Conservation (phyloP, 176 grass and related monocot species). For the Eleusine coracana region DNA sequence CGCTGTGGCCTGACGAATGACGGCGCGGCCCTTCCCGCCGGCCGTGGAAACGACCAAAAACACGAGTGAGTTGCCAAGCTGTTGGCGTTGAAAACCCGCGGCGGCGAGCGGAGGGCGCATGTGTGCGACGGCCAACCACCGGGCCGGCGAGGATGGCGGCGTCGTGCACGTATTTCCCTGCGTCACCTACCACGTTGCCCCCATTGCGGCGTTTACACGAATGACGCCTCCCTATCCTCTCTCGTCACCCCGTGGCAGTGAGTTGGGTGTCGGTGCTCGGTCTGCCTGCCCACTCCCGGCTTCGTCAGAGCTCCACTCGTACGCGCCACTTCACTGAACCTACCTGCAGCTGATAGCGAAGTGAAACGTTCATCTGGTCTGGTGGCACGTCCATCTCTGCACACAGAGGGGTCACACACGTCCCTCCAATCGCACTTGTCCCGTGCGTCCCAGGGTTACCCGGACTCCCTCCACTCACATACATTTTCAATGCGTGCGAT, state of each 20-base stretch:
- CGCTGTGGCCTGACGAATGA: background rate
- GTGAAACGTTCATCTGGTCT: background rate
- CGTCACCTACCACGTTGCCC: background rate
- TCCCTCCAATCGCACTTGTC: background rate
- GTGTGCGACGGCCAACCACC: background rate
- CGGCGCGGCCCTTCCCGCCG: too few relatives aligned
- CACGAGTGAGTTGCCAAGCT: background rate
- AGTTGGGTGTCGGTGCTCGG: slow-evolving; percentile 16
- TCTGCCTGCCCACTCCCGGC: background rate
- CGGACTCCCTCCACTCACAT: background rate
- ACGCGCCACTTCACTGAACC: background rate
- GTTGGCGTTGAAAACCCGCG: background rate
- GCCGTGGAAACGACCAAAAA: background rate
- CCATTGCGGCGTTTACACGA: slow-evolving; percentile 4
- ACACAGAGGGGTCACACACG: background rate
- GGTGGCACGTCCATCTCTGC: slow-evolving; percentile 17
- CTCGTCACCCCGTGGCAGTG: too few relatives aligned
- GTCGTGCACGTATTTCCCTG: background rate
- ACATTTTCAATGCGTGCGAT: background rate
- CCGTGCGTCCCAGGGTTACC: background rate
- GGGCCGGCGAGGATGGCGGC: slow-evolving; percentile 1
- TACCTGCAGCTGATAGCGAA: background rate
- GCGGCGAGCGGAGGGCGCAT: too few relatives aligned
- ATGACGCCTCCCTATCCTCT: background rate
- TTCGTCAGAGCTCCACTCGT: background rate